phyloP scores from a whole-genome alignment of 768 basidiomycete species.

The Suillus occidentalis region DNA sequence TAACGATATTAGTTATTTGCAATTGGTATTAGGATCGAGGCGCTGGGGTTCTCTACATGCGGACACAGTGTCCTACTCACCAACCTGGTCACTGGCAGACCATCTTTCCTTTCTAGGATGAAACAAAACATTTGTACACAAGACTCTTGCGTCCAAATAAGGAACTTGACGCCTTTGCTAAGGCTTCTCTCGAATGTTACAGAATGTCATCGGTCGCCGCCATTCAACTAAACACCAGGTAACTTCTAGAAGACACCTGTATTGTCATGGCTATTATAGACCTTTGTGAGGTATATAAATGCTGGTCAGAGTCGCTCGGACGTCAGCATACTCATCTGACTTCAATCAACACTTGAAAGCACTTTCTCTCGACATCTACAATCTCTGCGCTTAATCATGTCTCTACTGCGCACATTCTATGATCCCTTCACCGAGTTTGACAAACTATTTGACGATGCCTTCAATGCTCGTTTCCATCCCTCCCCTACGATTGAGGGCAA shows the following conservation, averaged over 20 bases:
- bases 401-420: conserved; percentile 28
- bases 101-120: background rate
- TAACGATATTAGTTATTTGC: too few relatives aligned
- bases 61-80: too few relatives aligned
- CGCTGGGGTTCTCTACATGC: too few relatives aligned
- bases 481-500: conserved; percentile 9
- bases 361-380: background rate
- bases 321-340: background rate
- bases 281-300: background rate
- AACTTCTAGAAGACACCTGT: background rate
- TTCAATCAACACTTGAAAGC: background rate
- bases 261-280: background rate
- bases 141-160: background rate
- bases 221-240: background rate
- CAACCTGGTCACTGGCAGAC: too few relatives aligned
- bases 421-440: conserved; percentile 42
- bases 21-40: too few relatives aligned
- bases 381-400: conserved; percentile 17
- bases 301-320: background rate
- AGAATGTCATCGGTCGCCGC: background rate
- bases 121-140: background rate
- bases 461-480: conserved; percentile 26
- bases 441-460: conserved; percentile 41
- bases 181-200: background rate
- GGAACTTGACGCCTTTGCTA: background rate